Conservation (phyloP, 2,329 filamentous ascomycete species). For the Ceratocystis eucalypticola region DNA sequence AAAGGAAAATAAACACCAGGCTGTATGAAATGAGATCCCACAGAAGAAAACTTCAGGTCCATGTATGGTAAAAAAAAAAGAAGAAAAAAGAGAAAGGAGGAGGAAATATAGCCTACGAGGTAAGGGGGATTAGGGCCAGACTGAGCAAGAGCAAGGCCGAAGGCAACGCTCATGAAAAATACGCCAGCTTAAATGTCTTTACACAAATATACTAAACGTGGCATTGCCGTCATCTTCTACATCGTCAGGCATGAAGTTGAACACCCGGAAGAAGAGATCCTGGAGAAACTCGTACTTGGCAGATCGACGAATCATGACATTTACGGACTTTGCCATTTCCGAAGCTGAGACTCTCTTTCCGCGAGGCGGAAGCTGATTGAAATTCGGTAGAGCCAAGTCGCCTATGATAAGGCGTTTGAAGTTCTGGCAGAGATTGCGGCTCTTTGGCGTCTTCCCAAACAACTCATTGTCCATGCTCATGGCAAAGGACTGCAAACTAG, state of each 20-base stretch:
- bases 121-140: no score
- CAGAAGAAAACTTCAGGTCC: neutral
- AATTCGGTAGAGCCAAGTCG: conserved; percentile 45
- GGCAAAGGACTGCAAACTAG: conserved; percentile 59
- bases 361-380: conserved; percentile 33
- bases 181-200: conserved; percentile 11
- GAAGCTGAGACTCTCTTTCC: conserved; percentile 49
- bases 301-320: conserved; percentile 55
- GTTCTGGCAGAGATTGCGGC: conserved; percentile 56
- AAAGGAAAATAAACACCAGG: neutral
- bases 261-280: conserved; percentile 73
- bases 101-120: no score
- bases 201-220: conserved; percentile 44
- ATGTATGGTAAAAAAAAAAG: no score
- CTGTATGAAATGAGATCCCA: conserved; percentile 8
- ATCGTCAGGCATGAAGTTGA: conserved; percentile 72
- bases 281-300: conserved; percentile 65
- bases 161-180: neutral
- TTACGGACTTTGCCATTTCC: conserved; percentile 71
- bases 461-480: conserved; percentile 61
- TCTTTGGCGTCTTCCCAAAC: conserved; percentile 60
- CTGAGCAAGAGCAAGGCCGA: neutral
- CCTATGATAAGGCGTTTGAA: conserved; percentile 69
- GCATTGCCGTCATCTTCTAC: conserved; percentile 42
- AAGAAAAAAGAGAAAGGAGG: neutral